These are phyloP conservation scores for Metahyphopichia silvanorum DNA, from an alignment of 805 yeast genomes.

Conservation along the genomic window DNA sequence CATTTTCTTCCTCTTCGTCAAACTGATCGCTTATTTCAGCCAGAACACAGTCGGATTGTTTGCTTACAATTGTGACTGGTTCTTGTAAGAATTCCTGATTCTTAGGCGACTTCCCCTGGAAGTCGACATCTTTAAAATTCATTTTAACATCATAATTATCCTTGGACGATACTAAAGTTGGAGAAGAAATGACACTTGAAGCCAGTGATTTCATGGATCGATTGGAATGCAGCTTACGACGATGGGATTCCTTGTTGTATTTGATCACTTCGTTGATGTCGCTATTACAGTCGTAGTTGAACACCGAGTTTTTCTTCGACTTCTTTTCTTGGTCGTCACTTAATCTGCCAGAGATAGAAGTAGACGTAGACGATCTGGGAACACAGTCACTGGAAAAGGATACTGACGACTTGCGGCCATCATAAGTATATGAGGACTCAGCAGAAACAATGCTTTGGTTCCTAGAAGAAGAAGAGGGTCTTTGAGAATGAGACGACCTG, in stretches of 20 bases:
- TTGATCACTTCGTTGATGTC: slow-evolving; percentile 14
- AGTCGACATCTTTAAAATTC: not conserved
- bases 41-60: not conserved
- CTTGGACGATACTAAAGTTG: not conserved
- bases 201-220: slow-evolving; percentile 2
- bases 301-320: slow-evolving; percentile 6
- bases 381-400: not conserved
- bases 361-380: not conserved
- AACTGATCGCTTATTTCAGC: slow-evolving; percentile 3
- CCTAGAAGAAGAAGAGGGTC: no score
- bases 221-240: not conserved
- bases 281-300: slow-evolving; percentile 9
- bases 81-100: not conserved
- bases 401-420: not conserved
- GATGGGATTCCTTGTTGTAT: slow-evolving; percentile 8
- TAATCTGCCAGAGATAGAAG: no score
- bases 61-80: not conserved
- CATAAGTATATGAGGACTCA: no score
- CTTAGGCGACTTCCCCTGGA: not conserved
- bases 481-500: no score
- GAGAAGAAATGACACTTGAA: slow-evolving; percentile 1
- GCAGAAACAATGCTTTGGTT: not conserved
- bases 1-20: slow-evolving; percentile 9
- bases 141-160: not conserved
- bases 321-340: no score